phyloP scores from a whole-genome alignment of 805 yeast genomes.

The Brettanomyces anomalus region DNA sequence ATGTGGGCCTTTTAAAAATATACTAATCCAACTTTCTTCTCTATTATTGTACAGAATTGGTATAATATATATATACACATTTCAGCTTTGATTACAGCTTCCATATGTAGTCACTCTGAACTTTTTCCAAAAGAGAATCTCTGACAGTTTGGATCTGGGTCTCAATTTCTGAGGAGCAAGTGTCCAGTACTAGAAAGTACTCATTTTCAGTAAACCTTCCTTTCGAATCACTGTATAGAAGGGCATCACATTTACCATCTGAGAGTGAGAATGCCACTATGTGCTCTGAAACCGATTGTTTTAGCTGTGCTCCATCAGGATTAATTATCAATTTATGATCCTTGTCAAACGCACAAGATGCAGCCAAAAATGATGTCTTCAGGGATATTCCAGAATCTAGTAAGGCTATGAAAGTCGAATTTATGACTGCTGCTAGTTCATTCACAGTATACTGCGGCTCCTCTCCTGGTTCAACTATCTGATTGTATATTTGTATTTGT shows the following conservation, averaged over 20 bases:
- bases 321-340: constrained; percentile 25
- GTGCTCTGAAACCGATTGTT: constrained; percentile 48
- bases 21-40: no score
- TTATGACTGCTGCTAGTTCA: constrained; percentile 62
- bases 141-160: constrained; percentile 37
- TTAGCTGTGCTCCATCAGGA: constrained; percentile 40
- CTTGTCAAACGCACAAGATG: constrained; percentile 26
- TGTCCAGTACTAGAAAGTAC: constrained; percentile 42
- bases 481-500: constrained; percentile 59
- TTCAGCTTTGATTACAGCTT: constrained; percentile 14
- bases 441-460: constrained; percentile 27
- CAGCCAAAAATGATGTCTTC: constrained; percentile 50
- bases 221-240: constrained; percentile 62
- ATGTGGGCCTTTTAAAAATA: no score
- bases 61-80: no score
- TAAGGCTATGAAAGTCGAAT: constrained; percentile 66
- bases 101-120: constrained; percentile 56
- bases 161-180: constrained; percentile 40
- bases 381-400: constrained; percentile 74
- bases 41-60: background rate
- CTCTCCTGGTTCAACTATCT: constrained; percentile 48
- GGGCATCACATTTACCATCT: constrained; percentile 39
- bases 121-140: constrained; percentile 35
- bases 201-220: constrained; percentile 59
- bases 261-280: constrained; percentile 51